Percentiles rank a stretch among this genome's conserved stretches.
These are phyloP conservation scores for Cercospora janseana DNA, from an alignment of 2,329 filamentous ascomycete species.

Conservation along the genomic window DNA sequence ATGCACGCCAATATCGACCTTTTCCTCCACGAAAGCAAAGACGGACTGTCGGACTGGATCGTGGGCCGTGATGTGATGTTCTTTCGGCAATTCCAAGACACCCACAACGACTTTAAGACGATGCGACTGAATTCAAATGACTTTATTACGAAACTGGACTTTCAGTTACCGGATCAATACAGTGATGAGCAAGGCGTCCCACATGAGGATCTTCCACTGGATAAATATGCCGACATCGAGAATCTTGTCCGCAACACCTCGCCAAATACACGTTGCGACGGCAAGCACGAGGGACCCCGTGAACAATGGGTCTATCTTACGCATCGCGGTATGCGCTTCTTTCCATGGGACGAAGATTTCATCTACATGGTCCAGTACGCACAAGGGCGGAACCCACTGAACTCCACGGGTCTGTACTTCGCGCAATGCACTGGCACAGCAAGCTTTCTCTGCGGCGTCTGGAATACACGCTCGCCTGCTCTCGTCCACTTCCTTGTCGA, in stretches of 20 bases:
- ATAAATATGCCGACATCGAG: conserved; percentile 17
- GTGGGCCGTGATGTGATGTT: conserved; percentile 17
- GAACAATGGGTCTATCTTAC: conserved; percentile 23
- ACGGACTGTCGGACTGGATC: conserved; percentile 17
- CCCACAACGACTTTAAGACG: conserved; percentile 21
- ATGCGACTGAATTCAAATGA: conserved; percentile 25
- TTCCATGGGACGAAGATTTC: conserved; percentile 19
- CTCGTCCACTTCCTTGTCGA: conserved; percentile 24
- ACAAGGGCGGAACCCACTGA: conserved; percentile 17
- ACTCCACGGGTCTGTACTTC: conserved; percentile 20
- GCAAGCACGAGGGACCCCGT: conserved; percentile 11
- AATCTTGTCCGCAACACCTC: conserved; percentile 18
- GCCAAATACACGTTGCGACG: neutral
- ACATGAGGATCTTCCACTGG: conserved; percentile 10
- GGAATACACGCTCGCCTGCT: conserved; percentile 20
- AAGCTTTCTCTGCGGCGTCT: conserved; percentile 23
- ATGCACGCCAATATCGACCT: conserved; percentile 15
- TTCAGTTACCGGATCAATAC: conserved; percentile 21
- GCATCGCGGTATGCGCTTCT: conserved; percentile 9
- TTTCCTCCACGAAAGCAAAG: conserved; percentile 21
- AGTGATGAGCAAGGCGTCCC: neutral
- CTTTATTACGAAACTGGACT: conserved; percentile 17
- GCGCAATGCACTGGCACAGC: conserved; percentile 20
- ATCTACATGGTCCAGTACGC: conserved; percentile 17
- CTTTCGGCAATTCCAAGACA: conserved; percentile 24